Conservation (phyloP, 2,329 filamentous ascomycete species). For the Pleurostoma richardsiae region DNA sequence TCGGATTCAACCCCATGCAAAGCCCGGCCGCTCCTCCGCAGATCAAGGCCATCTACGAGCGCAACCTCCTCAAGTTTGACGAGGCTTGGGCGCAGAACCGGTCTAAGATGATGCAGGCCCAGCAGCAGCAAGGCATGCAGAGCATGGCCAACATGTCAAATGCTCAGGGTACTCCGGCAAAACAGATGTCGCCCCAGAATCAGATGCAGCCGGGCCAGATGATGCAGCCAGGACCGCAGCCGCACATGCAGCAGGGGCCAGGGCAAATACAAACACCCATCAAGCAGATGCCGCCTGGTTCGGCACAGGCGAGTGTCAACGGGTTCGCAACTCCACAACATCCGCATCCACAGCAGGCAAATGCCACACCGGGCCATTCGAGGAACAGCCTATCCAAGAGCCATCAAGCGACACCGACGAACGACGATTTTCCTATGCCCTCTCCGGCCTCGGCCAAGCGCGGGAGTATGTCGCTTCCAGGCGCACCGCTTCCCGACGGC, state of each 20-base stretch:
- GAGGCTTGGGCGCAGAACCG: conserved; percentile 56
- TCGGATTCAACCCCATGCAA: conserved; percentile 59
- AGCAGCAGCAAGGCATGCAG: conserved; percentile 36
- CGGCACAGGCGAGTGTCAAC: conserved; percentile 41
- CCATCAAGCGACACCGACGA: conserved; percentile 37
- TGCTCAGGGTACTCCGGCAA: conserved; percentile 13
- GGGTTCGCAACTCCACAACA: conserved; percentile 41
- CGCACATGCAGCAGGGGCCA: conserved; percentile 34
- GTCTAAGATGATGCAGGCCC: conserved; percentile 46
- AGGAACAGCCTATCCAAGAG: conserved; percentile 48
- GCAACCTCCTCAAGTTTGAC: conserved; percentile 74
- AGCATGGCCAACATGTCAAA: conserved; percentile 19
- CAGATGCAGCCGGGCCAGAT: conserved; percentile 31
- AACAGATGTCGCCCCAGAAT: conserved; percentile 33
- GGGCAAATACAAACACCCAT: conserved; percentile 33
- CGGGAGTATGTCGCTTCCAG: conserved; percentile 35
- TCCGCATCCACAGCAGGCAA: conserved; percentile 34
- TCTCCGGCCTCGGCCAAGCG: conserved; percentile 38
- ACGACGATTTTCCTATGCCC: conserved; percentile 34
- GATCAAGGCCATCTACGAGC: conserved; percentile 68
- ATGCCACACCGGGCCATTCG: conserved; percentile 35
- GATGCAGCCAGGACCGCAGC: conserved; percentile 32
- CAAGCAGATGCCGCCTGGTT: conserved; percentile 40
- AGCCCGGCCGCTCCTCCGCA: conserved; percentile 63
- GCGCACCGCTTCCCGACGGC: conserved; percentile 19